A percentile compares a stretch with the other conserved stretches of the same genome.
Evolutionary conservation across 2,329 filamentous ascomycete species (phyloP).

Genomic region (Paracoccidioides lutzii): DNA sequence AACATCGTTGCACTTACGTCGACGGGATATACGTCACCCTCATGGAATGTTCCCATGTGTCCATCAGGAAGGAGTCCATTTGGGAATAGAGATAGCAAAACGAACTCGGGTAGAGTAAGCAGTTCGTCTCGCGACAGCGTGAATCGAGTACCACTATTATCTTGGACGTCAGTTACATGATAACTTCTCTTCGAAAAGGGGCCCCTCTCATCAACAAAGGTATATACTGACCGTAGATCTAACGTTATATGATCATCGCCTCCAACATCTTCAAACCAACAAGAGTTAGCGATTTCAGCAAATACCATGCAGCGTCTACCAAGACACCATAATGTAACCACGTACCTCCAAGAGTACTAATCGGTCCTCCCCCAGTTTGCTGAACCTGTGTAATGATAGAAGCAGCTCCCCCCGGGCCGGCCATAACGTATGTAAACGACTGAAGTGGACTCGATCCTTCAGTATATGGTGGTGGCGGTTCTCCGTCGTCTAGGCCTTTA

Average conservation of each 20-base stretch:
- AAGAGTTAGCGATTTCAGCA: not conserved
- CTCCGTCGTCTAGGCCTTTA: slow-evolving; percentile 65
- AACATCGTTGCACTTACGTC: slow-evolving; percentile 56
- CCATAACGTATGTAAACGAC: slow-evolving; percentile 94
- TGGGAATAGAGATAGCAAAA: slow-evolving; percentile 90
- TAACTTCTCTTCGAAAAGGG: slow-evolving; percentile 2
- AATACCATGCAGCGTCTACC: not conserved
- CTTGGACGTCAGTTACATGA: slow-evolving; percentile 10
- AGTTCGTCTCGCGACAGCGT: slow-evolving; percentile 90
- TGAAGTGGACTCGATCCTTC: slow-evolving; percentile 87
- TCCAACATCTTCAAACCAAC: slow-evolving; percentile 9
- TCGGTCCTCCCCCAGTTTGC: slow-evolving; percentile 70
- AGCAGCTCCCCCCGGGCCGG: slow-evolving; percentile 86
- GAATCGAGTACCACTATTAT: slow-evolving; percentile 51
- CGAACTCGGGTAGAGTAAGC: slow-evolving; percentile 90
- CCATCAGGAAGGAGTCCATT: slow-evolving; percentile 97
- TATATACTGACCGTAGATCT: slow-evolving; percentile 63
- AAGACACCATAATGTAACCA: not conserved
- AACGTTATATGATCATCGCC: slow-evolving; percentile 91
- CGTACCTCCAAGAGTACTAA: slow-evolving; percentile 78
- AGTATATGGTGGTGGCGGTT: slow-evolving; percentile 90
- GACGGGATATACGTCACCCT: slow-evolving; percentile 89
- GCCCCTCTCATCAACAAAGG: not conserved
- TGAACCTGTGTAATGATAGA: slow-evolving; percentile 99
- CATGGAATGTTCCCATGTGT: slow-evolving; percentile 83